These are phyloP conservation scores for Aspergillus carbonarius DNA, from an alignment of 2,329 filamentous ascomycete genomes.

Conservation along the genomic window DNA sequence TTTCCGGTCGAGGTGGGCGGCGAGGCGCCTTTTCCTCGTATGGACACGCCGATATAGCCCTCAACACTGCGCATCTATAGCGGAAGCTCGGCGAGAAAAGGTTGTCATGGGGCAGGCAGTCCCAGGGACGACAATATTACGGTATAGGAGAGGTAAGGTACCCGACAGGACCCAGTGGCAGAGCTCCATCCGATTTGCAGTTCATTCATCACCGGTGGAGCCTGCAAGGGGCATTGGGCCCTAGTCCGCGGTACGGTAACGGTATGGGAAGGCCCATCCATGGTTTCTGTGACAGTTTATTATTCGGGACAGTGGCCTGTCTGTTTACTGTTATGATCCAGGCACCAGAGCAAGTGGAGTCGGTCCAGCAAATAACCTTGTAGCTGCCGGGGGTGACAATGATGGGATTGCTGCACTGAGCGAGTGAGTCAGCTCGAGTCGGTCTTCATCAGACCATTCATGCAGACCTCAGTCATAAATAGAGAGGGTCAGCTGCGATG, in stretches of 20 bases:
- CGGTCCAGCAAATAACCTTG: not conserved
- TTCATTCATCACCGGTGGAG: slow-evolving; percentile 10
- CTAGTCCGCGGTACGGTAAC: slow-evolving; percentile 18
- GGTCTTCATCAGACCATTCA: too few relatives aligned
- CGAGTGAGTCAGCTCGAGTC: too few relatives aligned
- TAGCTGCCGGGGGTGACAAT: not conserved
- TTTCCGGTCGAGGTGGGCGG: not conserved
- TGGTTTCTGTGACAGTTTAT: slow-evolving; percentile 20
- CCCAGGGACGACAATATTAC: not conserved
- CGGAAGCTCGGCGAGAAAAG: not conserved
- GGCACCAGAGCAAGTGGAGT: not conserved
- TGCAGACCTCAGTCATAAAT: too few relatives aligned
- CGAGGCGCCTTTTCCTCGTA: too few relatives aligned
- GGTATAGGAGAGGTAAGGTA: slow-evolving; percentile 2
- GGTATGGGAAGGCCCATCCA: slow-evolving; percentile 14
- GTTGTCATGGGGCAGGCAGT: not conserved
- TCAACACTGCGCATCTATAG: not conserved
- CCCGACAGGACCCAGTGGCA: slow-evolving; percentile 8
- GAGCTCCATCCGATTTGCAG: slow-evolving; percentile 16
- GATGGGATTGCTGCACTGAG: too few relatives aligned
- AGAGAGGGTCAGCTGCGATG: not conserved
- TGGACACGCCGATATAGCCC: not conserved
- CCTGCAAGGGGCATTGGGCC: slow-evolving; percentile 20
- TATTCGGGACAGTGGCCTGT: not conserved
- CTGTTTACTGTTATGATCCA: slow-evolving; percentile 4